Conservation (phyloP, 2,329 filamentous ascomycete genomes). For the Scorias spongiosa region DNA sequence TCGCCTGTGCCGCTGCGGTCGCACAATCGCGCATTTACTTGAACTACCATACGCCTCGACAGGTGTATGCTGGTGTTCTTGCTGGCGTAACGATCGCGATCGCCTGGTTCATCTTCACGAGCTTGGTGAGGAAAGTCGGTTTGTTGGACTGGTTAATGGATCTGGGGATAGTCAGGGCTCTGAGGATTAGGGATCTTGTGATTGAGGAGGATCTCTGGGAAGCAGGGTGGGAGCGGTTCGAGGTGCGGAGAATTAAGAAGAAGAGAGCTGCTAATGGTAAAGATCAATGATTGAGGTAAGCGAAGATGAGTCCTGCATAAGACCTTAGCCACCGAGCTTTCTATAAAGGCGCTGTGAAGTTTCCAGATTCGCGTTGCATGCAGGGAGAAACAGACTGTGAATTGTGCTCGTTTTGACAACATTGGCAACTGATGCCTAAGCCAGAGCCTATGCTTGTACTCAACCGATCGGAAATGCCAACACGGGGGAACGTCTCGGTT, state of each 20-base stretch:
- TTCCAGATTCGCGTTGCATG: no score
- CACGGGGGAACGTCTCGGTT: no score
- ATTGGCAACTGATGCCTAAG: no score
- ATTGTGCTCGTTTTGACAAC: no score
- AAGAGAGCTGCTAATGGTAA: neutral
- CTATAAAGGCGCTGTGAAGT: no score
- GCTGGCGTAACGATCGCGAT: slow-evolving; percentile 59
- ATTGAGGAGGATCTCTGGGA: slow-evolving; percentile 79
- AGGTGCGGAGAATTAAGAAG: slow-evolving; percentile 33
- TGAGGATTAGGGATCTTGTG: slow-evolving; percentile 70
- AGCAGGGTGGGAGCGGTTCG: slow-evolving; percentile 89
- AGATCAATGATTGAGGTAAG: neutral
- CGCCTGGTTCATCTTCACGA: slow-evolving; percentile 64
- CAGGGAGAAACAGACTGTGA: neutral
- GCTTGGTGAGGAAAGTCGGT: slow-evolving; percentile 49
- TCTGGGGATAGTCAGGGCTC: slow-evolving; percentile 44
- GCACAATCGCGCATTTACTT: slow-evolving; percentile 78
- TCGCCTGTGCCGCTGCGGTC: slow-evolving; percentile 34
- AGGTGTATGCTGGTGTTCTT: slow-evolving; percentile 66
- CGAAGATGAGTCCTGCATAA: no score
- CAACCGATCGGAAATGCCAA: no score
- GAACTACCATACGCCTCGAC: slow-evolving; percentile 76
- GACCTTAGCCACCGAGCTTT: no score
- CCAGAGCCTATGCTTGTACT: no score
- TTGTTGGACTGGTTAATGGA: slow-evolving; percentile 60